phyloP scores from a whole-genome alignment of 805 yeast genomes.

The Jamesozyma hellenica region DNA sequence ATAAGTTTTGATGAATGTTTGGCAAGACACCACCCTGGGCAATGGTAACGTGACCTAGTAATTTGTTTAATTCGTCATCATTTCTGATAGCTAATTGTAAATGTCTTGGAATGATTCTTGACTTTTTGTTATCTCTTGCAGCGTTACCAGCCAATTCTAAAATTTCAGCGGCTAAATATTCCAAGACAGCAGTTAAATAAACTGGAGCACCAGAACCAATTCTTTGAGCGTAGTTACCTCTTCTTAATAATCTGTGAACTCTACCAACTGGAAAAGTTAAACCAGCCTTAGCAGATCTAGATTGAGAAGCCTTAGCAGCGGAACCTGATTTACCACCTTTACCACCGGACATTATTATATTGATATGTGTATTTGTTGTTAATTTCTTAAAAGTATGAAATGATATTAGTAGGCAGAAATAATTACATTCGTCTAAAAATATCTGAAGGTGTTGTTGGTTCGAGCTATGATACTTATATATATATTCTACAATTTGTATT shows the following conservation, averaged over 20 bases:
- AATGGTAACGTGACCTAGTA: slow-evolving; percentile 85
- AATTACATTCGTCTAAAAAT: no score
- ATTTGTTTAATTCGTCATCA: slow-evolving; percentile 96
- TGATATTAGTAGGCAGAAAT: no score
- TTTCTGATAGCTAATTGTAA: slow-evolving; percentile 97
- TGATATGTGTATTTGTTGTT: no score
- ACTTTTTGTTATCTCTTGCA: slow-evolving; percentile 97
- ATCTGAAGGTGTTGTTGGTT: no score
- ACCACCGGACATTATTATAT: slow-evolving; percentile 51
- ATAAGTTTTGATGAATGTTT: slow-evolving; percentile 87
- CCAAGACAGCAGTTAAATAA: slow-evolving; percentile 91
- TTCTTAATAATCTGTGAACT: slow-evolving; percentile 92
- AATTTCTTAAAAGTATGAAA: no score
- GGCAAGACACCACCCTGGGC: slow-evolving; percentile 99
- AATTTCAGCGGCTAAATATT: slow-evolving; percentile 95
- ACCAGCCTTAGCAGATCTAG: slow-evolving; percentile 98
- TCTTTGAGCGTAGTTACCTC: slow-evolving; percentile 97
- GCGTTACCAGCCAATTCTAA: slow-evolving; percentile 98
- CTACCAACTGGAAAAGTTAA: slow-evolving; percentile 99
- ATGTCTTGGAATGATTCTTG: slow-evolving; percentile 98
- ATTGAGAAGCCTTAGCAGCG: slow-evolving; percentile 89
- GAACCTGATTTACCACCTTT: slow-evolving; percentile 89
- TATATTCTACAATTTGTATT: no score
- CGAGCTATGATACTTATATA: no score
- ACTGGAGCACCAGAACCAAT: slow-evolving; percentile 99